phyloP scores from a whole-genome alignment of 257 asterid genomes.

The Solanum corneliomulleri region DNA sequence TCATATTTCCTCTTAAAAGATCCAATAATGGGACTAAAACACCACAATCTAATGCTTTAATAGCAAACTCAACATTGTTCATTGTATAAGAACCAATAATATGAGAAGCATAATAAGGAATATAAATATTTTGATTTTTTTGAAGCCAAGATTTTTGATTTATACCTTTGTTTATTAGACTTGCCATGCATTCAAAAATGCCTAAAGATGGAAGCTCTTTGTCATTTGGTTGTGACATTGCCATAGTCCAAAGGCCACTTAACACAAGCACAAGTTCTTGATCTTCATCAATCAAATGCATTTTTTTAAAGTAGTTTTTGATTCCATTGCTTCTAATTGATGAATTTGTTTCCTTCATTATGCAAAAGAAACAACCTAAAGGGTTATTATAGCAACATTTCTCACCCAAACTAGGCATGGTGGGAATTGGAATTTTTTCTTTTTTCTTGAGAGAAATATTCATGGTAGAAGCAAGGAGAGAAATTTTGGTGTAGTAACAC shows the following conservation, averaged over 20 bases:
- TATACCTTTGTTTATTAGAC: constrained; percentile 34
- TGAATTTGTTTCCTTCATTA: constrained; percentile 42
- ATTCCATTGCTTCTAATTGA: constrained; percentile 19
- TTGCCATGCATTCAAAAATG: constrained; percentile 56
- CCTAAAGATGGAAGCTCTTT: constrained; percentile 57
- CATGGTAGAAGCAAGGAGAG: neutral
- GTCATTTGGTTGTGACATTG: constrained; percentile 55
- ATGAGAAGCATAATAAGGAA: constrained; percentile 86
- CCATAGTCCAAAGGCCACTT: constrained; percentile 61
- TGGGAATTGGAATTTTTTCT: neutral
- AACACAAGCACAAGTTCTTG: constrained; percentile 51
- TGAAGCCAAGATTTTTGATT: constrained; percentile 42
- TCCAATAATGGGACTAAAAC: constrained; percentile 46
- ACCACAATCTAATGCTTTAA: constrained; percentile 47
- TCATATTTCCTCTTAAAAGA: constrained; percentile 65
- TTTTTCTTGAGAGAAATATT: constrained; percentile 1
- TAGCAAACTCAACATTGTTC: constrained; percentile 32
- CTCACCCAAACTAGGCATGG: constrained; percentile 11
- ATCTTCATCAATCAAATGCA: constrained; percentile 37
- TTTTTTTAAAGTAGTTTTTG: constrained; percentile 22
- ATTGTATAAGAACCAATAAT: constrained; percentile 71
- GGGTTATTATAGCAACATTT: constrained; percentile 9
- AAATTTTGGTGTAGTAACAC: neutral
- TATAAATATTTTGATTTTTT: constrained; percentile 46
- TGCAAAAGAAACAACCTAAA: constrained; percentile 62